Evolutionary conservation across 164 flowering plant species (phyloP).

Genomic region (Aristolochia contorta): DNA sequence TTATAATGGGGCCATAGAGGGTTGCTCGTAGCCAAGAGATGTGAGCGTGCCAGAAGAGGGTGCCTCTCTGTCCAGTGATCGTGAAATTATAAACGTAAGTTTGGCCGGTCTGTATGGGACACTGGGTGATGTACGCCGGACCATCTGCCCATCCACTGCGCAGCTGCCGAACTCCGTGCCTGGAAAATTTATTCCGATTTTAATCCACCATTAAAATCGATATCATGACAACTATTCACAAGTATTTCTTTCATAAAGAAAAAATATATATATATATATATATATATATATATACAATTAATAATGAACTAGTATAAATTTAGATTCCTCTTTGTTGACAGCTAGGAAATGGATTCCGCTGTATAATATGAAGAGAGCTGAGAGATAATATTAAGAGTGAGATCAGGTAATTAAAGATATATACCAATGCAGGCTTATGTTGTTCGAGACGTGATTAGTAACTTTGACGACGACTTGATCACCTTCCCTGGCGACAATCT

Average conservation of each 20-base stretch:
- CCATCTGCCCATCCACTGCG: conserved; percentile 50
- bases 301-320: too few species aligned
- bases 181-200: too few species aligned
- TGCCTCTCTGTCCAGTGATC: conserved; percentile 39
- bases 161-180: conserved; percentile 46
- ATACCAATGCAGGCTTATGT: conserved; percentile 39
- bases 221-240: conserved; percentile 1
- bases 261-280: too few species aligned
- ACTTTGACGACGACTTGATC: conserved; percentile 35
- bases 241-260: not conserved
- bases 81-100: conserved; percentile 45
- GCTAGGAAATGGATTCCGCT: too few species aligned
- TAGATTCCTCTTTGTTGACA: too few species aligned
- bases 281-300: too few species aligned
- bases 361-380: too few species aligned
- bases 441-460: conserved; percentile 27
- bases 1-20: conserved; percentile 39
- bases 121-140: conserved; percentile 45
- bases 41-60: conserved; percentile 47
- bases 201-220: not conserved
- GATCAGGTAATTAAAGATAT: too few species aligned
- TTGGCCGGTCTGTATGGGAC: conserved; percentile 43
- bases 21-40: conserved; percentile 40
- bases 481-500: conserved; percentile 36
- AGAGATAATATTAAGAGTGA: not conserved